Base-by-base conservation (phyloP, 2,329 filamentous ascomycete species). In the Arthrinium phaeospermum region DNA sequence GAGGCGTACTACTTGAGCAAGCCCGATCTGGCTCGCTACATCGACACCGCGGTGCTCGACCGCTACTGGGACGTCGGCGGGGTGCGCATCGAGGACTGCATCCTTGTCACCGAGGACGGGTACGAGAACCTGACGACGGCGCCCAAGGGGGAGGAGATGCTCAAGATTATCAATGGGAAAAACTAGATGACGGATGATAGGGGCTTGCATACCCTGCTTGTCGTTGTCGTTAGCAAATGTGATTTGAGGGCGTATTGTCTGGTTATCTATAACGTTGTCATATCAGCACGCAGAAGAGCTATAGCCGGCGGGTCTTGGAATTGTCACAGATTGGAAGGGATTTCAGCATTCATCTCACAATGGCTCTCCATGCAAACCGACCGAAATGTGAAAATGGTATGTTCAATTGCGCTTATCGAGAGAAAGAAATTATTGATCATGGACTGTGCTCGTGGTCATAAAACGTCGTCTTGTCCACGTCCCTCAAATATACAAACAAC, bases 11-110 rank as follows among this genome's bases (percentile, higher is more conserved):
- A 93, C 79, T 86, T 92, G 76, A 85, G 87, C 70, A 86, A 89
- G 72, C 83, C 86, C 2, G 83, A 85, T 71, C 90, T 92, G 79
- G 85, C 86, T 51, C 86, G 86, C 72, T 93, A 89, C 77, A 91
- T 96, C 78, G 88, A 95, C 81, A 84, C 85, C 75, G 85, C 86
- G 6, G 87, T 92, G 6, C 82, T 96, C 68, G 90, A 91, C 73
- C 85, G 84, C 74, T 96, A 93, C 81, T 96, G 93, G 85, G 85
- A 83, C 37, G 92, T 98, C 0, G 96, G 96, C 22, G 96, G 96
- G 46, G 94, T 98, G 37, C 89, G 96, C 67, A 97, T 98, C 74
- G 96, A 99, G 84, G 95, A 98, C 79, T 94, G 96, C 80, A 88
- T 98, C 51, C 86, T 96, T 30, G 91, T 98, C 68, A 96, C 93